Evolutionary conservation across 1,284 basidiomycete species (phyloP), one percentile per base, ranked within the genome.

Genomic region (Coniophora puteana): DNA sequence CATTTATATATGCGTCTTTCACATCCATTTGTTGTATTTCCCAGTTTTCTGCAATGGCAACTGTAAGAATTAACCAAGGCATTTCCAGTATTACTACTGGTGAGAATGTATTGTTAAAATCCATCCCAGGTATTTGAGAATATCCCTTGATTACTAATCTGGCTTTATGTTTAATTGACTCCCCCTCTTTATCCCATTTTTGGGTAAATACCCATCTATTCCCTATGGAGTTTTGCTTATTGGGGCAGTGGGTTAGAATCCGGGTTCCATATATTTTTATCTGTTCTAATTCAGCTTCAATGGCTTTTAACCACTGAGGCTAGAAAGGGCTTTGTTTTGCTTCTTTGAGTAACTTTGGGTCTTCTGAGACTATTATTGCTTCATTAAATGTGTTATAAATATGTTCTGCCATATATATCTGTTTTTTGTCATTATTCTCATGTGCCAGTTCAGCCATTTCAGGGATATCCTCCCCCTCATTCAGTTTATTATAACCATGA

Each of bases 1-100:
- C 55, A 43, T 70, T 64, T 1, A 71, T 55, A 44, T 62, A 72
- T 0, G 61, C 61, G 0, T 54, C 58, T 5, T 59, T 58, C 0
- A 74, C 50, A 38, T 72, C 43, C 43, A 54, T 51, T 25, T 51
- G 41, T 5, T 53, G 38, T 1, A 46, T 43, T 17, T 43, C 36
- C 41, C 41, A 43, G 11, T 38, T 22, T 2, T 10, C 10, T 10
- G 26, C 26, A 27, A 23, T 22, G 14, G 23, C 32, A 3, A 44
- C 20, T 6, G 17, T 5, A 8, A 11, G 18, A 3, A 14, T 22
- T 2, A 22, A 17, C 14, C 17, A 20, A 13, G 34, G 14, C 13
- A 36, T 10, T 36, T 11, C 18, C 23, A 34, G 18, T 20, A 11
- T 8, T 1, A 23, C 34, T 5, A 36, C 34, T 1, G 34, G 18